A percentile compares a stretch with the other conserved stretches of the same genome.
These are phyloP conservation scores for Dorcoceras hygrometricum DNA, from an alignment of 257 asterid genomes.

Conservation along the genomic window DNA sequence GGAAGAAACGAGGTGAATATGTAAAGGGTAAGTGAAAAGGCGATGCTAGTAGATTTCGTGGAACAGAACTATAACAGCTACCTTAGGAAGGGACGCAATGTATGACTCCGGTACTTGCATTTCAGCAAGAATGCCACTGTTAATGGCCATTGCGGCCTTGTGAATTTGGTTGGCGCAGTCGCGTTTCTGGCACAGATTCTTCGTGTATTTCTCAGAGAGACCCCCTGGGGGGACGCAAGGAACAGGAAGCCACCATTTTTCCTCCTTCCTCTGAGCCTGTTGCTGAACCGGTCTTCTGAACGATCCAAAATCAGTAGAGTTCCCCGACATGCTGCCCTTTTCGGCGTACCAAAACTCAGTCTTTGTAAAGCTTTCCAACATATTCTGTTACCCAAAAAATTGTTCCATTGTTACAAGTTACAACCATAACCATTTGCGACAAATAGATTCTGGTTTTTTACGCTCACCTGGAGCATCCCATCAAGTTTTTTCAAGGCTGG, in stretches of 20 bases:
- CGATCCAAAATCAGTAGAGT: conserved; percentile 60
- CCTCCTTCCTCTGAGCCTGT: conserved; percentile 60
- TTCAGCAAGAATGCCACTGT: conserved; percentile 66
- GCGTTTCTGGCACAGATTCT: conserved; percentile 56
- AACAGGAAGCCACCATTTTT: conserved; percentile 92
- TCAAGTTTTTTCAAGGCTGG: conserved; percentile 84
- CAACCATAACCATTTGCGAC: neutral
- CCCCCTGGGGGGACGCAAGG: conserved; percentile 68
- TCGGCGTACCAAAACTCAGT: conserved; percentile 91
- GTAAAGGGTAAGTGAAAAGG: neutral
- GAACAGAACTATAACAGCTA: conserved; percentile 18
- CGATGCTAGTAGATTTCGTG: neutral
- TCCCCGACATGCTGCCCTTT: conserved; percentile 63
- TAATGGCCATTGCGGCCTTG: conserved; percentile 92
- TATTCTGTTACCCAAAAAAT: conserved; percentile 45
- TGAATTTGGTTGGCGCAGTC: conserved; percentile 84
- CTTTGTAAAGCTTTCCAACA: conserved; percentile 66
- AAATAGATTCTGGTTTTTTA: neutral
- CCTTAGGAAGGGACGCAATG: conserved; percentile 86
- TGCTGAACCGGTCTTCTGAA: conserved; percentile 58
- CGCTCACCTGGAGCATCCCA: conserved; percentile 67
- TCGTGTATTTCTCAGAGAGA: conserved; percentile 56
- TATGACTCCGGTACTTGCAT: conserved; percentile 85
- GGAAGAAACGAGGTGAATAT: neutral
- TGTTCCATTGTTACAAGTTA: neutral